Evolutionary conservation across 2,329 filamentous ascomycete species (phyloP).

Genomic region (Fusarium algeriense): DNA sequence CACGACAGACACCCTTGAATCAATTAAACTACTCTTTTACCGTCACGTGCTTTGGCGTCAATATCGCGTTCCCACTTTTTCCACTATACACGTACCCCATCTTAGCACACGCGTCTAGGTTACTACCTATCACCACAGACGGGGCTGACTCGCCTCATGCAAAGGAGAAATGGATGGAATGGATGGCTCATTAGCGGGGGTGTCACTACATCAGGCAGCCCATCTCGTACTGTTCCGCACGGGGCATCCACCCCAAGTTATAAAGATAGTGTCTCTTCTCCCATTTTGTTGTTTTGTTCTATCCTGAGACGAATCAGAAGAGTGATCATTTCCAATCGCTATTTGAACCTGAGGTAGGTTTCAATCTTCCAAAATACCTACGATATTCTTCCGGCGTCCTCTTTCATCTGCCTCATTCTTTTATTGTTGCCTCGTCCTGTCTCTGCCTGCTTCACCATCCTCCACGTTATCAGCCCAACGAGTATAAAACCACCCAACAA

Average conservation of each 20-base stretch:
- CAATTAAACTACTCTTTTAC: slow-evolving; percentile 11
- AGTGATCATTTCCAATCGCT: slow-evolving; percentile 26
- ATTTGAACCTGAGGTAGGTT: slow-evolving; percentile 53
- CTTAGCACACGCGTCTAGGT: slow-evolving; percentile 30
- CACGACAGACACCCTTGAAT: slow-evolving; percentile 6
- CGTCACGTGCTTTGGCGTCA: slow-evolving; percentile 39
- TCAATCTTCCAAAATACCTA: slow-evolving; percentile 12
- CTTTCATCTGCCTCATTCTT: slow-evolving; percentile 29
- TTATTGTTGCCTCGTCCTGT: slow-evolving; percentile 26
- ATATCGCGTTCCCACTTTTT: background rate
- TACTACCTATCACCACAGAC: slow-evolving; percentile 41
- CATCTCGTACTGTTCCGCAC: slow-evolving; percentile 33
- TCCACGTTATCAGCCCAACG: slow-evolving; percentile 14
- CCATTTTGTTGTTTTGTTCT: slow-evolving; percentile 1
- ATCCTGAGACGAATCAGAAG: slow-evolving; percentile 38
- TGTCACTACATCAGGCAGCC: slow-evolving; percentile 42
- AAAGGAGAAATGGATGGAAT: slow-evolving; percentile 16
- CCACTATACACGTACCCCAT: slow-evolving; percentile 27
- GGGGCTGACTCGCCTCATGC: slow-evolving; percentile 41
- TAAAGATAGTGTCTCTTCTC: slow-evolving; percentile 43
- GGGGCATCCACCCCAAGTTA: slow-evolving; percentile 43
- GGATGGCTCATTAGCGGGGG: slow-evolving; percentile 31
- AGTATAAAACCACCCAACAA: slow-evolving; percentile 27
- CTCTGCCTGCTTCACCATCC: slow-evolving; percentile 17
- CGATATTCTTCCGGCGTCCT: slow-evolving; percentile 29